Evolutionary conservation across 163 green algal species (phyloP), one percentile per base, ranked within the genome.

Genomic region (Coccomyxa subellipsoidea): DNA sequence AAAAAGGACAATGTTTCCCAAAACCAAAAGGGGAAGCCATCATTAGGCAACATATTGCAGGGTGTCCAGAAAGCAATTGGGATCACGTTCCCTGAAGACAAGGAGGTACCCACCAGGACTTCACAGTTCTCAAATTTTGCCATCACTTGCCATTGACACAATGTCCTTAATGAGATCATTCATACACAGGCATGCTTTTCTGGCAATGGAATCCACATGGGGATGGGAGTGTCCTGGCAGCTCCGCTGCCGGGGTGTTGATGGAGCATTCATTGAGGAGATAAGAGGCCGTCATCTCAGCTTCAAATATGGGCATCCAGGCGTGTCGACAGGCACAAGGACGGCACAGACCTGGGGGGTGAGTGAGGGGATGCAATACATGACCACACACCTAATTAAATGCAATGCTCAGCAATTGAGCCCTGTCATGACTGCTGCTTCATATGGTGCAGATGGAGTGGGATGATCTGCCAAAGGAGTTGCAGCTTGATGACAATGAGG

Each of bases 181-280:
- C 66, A 6, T 77, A 54, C 53, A 35, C 82, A 85, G 82, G 69
- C 82, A 0, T 78, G 88, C 27, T 69, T 89, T 1, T 83, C 71
- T 23, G 91, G 91, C 6, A 75, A 73, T 23, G 91, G 91, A 0
- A 66, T 36, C 2, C 90, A 95, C 79, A 78, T 95, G 79, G 92
- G 92, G 66, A 88, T 90, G 66, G 82, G 81, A 27, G 84, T 92
- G 0, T 79, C 27, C 23, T 95, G 92, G 92, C 69, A 81, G 4
- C 79, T 94, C 2, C 82, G 86, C 5, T 90, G 84, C 39, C 66
- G 84, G n/a, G 84, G 54, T 21, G n/a, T 34, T 8, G 85, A 89
- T 83, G 92, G 86, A 9, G 89, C 91, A 0, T 95, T 94, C 78
- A n/a, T 84, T 4, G 91, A 95, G 83, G 83, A 90, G 39, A 86